Conservation (phyloP, 2,329 filamentous ascomycete species). For the Hypoxylon sp. region DNA sequence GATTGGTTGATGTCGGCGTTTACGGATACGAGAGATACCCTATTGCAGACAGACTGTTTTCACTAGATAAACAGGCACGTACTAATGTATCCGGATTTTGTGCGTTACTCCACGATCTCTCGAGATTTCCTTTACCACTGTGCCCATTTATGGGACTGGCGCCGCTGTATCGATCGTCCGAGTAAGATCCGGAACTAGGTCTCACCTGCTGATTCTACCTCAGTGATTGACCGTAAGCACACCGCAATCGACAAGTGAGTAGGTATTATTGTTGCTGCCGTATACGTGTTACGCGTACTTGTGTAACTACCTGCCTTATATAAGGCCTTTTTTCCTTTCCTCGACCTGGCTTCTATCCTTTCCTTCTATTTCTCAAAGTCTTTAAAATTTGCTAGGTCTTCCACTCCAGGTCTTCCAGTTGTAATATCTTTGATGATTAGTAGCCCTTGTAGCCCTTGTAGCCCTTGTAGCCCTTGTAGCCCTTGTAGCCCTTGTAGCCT, state of each 20-base stretch:
- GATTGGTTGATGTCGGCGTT: conserved; percentile 23
- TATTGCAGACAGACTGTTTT: conserved; percentile 2
- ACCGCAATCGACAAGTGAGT: neutral
- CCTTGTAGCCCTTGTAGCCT: too few relatives aligned
- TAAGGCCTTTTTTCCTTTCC: too few relatives aligned
- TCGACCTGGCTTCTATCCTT: too few relatives aligned
- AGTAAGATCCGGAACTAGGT: neutral
- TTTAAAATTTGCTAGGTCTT: too few relatives aligned
- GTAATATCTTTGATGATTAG: too few relatives aligned
- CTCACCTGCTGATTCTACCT: neutral
- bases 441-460: too few relatives aligned
- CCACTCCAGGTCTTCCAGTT: too few relatives aligned
- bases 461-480: too few relatives aligned
- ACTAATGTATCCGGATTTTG: neutral
- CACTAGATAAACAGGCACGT: neutral
- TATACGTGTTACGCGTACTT: too few relatives aligned
- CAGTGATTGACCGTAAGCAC: neutral
- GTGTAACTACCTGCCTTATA: too few relatives aligned
- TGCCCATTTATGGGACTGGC: neutral
- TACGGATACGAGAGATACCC: conserved; percentile 30
- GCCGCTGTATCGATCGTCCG: neutral
- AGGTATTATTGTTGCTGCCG: too few relatives aligned
- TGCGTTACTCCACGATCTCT: neutral
- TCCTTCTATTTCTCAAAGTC: too few relatives aligned
- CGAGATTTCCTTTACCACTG: neutral